These are phyloP conservation scores for Boeremia lycopersici DNA, from an alignment of 2,329 filamentous ascomycete species.

Conservation along the genomic window DNA sequence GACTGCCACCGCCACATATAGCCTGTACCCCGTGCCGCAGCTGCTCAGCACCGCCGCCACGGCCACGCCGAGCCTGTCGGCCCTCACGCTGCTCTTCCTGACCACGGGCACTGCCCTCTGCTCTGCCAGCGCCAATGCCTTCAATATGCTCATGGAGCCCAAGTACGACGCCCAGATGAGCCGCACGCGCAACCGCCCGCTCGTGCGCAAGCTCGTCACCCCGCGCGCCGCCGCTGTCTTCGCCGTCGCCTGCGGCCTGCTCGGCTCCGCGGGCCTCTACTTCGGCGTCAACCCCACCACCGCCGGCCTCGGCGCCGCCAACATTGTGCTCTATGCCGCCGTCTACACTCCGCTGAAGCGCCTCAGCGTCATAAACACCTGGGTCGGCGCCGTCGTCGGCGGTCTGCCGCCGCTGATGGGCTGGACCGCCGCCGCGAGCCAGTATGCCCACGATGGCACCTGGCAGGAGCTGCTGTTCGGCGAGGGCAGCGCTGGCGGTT, in stretches of 20 bases:
- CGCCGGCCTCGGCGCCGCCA: constrained; percentile 79
- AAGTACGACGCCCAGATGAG: constrained; percentile 90
- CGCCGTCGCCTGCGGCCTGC: constrained; percentile 71
- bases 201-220: constrained; percentile 81
- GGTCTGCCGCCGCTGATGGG: constrained; percentile 97
- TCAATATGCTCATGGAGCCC: constrained; percentile 97
- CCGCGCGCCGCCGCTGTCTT: constrained; percentile 75
- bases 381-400: constrained; percentile 91
- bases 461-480: constrained; percentile 82
- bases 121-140: constrained; percentile 86
- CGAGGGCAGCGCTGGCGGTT: constrained; percentile 74
- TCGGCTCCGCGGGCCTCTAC: constrained; percentile 76
- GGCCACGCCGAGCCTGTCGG: constrained; percentile 77
- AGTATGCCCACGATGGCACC: constrained; percentile 68
- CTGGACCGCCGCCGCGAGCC: constrained; percentile 92
- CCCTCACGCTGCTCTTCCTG: constrained; percentile 89
- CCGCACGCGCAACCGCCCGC: constrained; percentile 86
- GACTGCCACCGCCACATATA: constrained; percentile 88
- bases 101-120: constrained; percentile 87
- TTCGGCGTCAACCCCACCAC: constrained; percentile 94
- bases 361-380: constrained; percentile 85
- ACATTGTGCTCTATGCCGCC: constrained; percentile 88
- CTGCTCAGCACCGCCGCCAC: constrained; percentile 75
- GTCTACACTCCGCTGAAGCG: constrained; percentile 93
- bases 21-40: constrained; percentile 88